A percentile compares a stretch with the other conserved stretches of the same genome.
These are phyloP conservation scores for Pulicaria dysenterica DNA, from an alignment of 129 eudicot species.

Conservation along the genomic window DNA sequence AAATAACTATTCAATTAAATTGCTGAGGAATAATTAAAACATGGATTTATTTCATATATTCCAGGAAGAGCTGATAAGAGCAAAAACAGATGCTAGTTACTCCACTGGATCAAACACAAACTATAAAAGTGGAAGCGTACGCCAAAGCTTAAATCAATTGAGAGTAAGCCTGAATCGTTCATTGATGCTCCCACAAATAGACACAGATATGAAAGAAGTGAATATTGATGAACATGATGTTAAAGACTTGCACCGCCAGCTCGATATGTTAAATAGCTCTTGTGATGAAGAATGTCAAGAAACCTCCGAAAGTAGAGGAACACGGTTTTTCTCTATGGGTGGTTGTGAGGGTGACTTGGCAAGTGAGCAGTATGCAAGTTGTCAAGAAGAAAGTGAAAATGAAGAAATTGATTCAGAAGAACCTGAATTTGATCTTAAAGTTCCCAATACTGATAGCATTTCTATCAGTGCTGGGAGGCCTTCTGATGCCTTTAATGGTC, in stretches of 20 bases:
- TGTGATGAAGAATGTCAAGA: conserved; percentile 52
- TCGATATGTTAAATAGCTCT: conserved; percentile 60
- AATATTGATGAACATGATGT: conserved; percentile 69
- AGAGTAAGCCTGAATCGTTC: conserved; percentile 92
- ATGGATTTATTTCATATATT: conserved; percentile 13
- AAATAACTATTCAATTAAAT: conserved; percentile 1
- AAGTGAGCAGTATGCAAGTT: conserved; percentile 71
- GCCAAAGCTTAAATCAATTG: conserved; percentile 87
- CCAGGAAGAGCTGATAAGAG: conserved; percentile 94
- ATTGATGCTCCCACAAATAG: conserved; percentile 64
- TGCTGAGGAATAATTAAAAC: neutral
- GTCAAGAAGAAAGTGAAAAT: conserved; percentile 69
- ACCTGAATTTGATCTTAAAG: conserved; percentile 33
- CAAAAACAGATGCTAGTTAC: conserved; percentile 57
- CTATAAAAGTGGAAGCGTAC: conserved; percentile 60
- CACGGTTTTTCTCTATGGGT: conserved; percentile 58
- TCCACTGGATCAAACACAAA: conserved; percentile 41
- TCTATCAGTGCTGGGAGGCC: conserved; percentile 48
- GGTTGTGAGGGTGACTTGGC: conserved; percentile 68
- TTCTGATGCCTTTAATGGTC: conserved; percentile 65
- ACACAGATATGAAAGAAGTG: conserved; percentile 55
- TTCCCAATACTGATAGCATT: conserved; percentile 40
- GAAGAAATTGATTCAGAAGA: conserved; percentile 59
- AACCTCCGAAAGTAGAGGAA: conserved; percentile 44
- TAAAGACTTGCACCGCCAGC: conserved; percentile 59